Evolutionary conservation across 2,329 filamentous ascomycete species (phyloP), one percentile per base, ranked within the genome.

Genomic region (Claviceps africana): DNA sequence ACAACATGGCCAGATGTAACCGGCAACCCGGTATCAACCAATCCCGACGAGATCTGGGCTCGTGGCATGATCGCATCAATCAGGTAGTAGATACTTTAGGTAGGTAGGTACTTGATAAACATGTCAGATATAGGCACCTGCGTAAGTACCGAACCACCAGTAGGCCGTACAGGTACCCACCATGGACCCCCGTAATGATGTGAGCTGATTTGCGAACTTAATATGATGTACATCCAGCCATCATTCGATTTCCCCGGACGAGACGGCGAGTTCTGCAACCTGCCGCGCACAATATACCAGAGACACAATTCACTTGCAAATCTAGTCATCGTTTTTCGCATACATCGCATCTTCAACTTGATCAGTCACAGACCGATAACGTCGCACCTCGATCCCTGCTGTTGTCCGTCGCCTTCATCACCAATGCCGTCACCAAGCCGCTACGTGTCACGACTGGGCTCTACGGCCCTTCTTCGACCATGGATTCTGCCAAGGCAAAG

Each of bases 391-490:
- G 19, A 9, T 6, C n/a, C 33, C 11, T 15, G 45, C n/a, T 17
- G 15, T 8, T 28, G 25, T 22, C 21, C 15, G 21, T 30, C 21
- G 25, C 22, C 19, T 33, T 11, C 4, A 21, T 33, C 31, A 17
- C 19, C 33, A 19, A 54, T 54, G 53, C 43, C 50, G 31, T 31
- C 47, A 33, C 31, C 46, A 21, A 54, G 33, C 42, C 45, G 46
- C 25, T 45, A 35, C 28, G 28, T 25, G 47, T 47, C 35, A 35
- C 46, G 53, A 22, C 40, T 49, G 15, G 15, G 37, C 17, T 49
- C 35, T n/a, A 22, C 40, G 40, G 33, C 40, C 30, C 50, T 43
- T n/a, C 6, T 15, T 46, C 46, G 49, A 17, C 17, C 28, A 15
- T 52, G 49, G 50, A 37, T 10, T 25, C 4, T 46, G 25, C 19